These are phyloP conservation scores for Emericellopsis terricola DNA, from an alignment of 495 filamentous ascomycete genomes.

Conservation along the genomic window DNA sequence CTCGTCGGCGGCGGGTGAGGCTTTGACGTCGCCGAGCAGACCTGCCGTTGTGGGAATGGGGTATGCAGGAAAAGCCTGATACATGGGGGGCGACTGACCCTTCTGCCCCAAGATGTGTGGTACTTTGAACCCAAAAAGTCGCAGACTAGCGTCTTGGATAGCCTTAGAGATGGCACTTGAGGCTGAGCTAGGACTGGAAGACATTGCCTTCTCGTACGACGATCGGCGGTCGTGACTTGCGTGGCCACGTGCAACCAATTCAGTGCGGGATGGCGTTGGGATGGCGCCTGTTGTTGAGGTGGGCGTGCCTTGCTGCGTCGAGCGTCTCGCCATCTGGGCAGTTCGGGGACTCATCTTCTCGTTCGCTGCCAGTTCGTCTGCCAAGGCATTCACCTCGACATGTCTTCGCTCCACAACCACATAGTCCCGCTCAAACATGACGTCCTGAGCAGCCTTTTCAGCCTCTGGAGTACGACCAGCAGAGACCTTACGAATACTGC, in stretches of 20 bases:
- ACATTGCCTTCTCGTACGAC: conserved; percentile 67
- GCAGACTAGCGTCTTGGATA: conserved; percentile 79
- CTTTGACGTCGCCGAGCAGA: conserved; percentile 49
- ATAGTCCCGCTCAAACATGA: conserved; percentile 83
- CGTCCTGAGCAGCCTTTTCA: conserved; percentile 67
- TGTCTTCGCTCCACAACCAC: conserved; percentile 88
- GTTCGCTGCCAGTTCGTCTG: conserved; percentile 78
- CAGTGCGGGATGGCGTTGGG: conserved; percentile 39
- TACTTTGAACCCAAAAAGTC: conserved; percentile 59
- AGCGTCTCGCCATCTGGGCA: conserved; percentile 26
- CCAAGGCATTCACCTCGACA: conserved; percentile 92
- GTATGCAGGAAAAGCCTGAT: conserved; percentile 72
- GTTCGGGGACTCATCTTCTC: conserved; percentile 13
- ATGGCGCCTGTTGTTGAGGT: conserved; percentile 38
- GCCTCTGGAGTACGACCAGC: conserved; percentile 21
- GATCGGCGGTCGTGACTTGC: conserved; percentile 43
- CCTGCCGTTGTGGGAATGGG: conserved; percentile 38
- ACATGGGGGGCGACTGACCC: conserved; percentile 60
- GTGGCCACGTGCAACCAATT: conserved; percentile 50
- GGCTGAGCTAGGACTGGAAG: conserved; percentile 57
- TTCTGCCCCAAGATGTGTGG: conserved; percentile 47
- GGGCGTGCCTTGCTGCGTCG: conserved; percentile 48
- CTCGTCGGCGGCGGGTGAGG: conserved; percentile 48
- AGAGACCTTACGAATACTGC: conserved; percentile 4
- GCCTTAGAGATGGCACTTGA: conserved; percentile 88